These are phyloP conservation scores for Candida sanyaensis DNA, from an alignment of 1,139 yeast species.

Conservation along the genomic window DNA sequence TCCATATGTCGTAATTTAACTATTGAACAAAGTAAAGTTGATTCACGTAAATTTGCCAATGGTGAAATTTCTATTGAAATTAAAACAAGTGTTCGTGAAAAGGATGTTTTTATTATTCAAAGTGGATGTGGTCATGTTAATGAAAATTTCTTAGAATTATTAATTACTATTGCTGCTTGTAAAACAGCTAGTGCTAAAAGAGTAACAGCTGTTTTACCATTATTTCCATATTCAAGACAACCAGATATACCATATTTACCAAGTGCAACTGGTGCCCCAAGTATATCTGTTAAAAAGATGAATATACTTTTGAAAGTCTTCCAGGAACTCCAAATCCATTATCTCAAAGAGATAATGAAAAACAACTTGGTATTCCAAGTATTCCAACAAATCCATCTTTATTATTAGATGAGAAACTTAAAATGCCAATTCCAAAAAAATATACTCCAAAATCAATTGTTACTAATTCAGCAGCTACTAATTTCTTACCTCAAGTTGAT, in stretches of 20 bases:
- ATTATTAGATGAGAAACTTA: conserved; percentile 2
- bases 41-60: conserved; percentile 63
- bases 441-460: conserved; percentile 29
- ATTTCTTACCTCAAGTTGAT: conserved; percentile 34
- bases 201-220: conserved; percentile 92
- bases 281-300: conserved; percentile 39
- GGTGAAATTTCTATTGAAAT: conserved; percentile 91
- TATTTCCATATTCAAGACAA: conserved; percentile 95
- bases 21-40: conserved; percentile 59
- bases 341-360: conserved; percentile 19
- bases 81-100: conserved; percentile 85
- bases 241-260: conserved; percentile 93
- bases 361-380: background rate
- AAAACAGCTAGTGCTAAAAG: conserved; percentile 92
- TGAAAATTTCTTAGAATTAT: conserved; percentile 84
- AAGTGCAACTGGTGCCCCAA: conserved; percentile 52
- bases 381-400: background rate
- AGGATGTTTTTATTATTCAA: conserved; percentile 86
- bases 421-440: conserved; percentile 12
- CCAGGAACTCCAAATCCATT: conserved; percentile 61
- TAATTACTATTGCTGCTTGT: conserved; percentile 91
- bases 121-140: conserved; percentile 88
- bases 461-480: conserved; percentile 31
- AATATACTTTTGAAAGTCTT: conserved; percentile 60
- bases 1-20: conserved; percentile 66